A percentile compares a stretch with the other conserved stretches of the same genome.
phyloP scores from a whole-genome alignment of 768 basidiomycete species.

The Suillus fuscotomentosus region DNA sequence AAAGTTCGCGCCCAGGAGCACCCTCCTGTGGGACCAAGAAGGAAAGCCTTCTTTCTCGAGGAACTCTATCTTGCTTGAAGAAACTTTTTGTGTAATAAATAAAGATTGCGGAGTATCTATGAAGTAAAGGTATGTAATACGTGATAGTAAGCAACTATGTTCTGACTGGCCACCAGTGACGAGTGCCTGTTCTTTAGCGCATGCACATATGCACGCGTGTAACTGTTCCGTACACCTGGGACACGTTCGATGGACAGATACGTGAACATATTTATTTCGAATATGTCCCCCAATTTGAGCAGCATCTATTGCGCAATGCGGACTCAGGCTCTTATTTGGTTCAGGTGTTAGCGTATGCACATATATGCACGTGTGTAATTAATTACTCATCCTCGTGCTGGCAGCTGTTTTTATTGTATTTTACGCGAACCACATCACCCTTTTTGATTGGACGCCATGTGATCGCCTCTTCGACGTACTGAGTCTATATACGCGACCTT shows the following conservation, averaged over 20 bases:
- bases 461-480: background rate
- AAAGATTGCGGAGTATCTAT: background rate
- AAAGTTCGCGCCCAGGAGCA: slow-evolving; percentile 5
- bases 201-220: background rate
- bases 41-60: slow-evolving; percentile 2
- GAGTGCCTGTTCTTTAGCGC: background rate
- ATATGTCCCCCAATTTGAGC: too few species aligned
- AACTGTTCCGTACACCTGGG: too few species aligned
- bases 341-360: background rate
- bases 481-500: background rate
- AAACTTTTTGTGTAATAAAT: background rate
- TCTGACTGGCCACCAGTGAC: background rate
- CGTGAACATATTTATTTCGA: too few species aligned
- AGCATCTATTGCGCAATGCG: too few species aligned
- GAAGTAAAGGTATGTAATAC: background rate
- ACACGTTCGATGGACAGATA: too few species aligned
- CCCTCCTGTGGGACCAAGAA: background rate
- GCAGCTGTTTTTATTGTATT: background rate
- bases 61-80: background rate
- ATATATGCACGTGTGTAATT: background rate
- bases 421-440: background rate
- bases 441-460: background rate
- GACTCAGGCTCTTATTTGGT: too few species aligned
- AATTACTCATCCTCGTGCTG: background rate
- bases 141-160: background rate